Conservation (phyloP, 371 early-diverging fungal species). For the Mucor velutinosus region DNA sequence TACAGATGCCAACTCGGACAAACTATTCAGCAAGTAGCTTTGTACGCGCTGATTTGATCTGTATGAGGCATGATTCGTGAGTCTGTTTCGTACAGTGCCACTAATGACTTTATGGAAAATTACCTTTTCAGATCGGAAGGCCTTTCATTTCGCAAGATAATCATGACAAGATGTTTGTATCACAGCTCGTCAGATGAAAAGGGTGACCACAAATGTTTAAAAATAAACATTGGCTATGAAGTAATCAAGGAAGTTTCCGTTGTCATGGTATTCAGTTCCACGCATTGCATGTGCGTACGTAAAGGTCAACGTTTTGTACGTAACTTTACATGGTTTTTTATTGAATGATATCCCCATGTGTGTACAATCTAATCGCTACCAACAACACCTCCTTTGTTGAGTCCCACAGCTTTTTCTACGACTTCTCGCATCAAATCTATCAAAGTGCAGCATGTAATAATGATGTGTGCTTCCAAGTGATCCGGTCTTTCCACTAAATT, state of each 20-base stretch:
- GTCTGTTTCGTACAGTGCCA: too few species aligned
- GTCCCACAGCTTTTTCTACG: conserved; percentile 50
- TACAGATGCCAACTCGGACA: too few species aligned
- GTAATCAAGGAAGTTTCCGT: neutral
- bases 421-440: conserved; percentile 55
- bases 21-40: too few species aligned
- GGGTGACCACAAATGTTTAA: neutral
- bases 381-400: conserved; percentile 50
- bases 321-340: neutral
- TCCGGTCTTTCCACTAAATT: conserved; percentile 28
- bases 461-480: conserved; percentile 37
- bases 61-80: too few species aligned
- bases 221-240: conserved; percentile 1
- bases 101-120: neutral
- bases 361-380: conserved; percentile 31
- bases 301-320: neutral
- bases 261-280: neutral
- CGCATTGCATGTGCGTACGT: neutral
- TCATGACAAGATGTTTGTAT: neutral
- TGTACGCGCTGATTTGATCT: too few species aligned
- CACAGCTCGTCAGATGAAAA: neutral
- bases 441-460: conserved; percentile 49
- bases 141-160: neutral
- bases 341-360: neutral
- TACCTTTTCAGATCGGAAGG: neutral